Evolutionary conservation across 352 stramenopile species (phyloP).

Genomic region (Aphanomyces cochlioides): DNA sequence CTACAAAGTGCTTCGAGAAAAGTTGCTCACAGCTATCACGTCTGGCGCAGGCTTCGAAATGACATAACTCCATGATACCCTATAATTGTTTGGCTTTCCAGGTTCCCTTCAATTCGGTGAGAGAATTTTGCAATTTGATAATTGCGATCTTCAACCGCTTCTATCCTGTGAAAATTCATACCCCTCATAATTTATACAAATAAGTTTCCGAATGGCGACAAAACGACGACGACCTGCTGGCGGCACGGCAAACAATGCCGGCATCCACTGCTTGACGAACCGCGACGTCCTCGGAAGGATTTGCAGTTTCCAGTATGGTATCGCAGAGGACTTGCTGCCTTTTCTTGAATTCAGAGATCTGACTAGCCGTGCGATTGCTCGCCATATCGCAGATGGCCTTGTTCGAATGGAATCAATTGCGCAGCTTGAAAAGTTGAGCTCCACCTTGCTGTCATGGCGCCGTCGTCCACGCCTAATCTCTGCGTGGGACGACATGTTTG

Average conservation of each 20-base stretch:
- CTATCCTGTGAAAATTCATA: too few relatives aligned
- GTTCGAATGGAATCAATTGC: neutral
- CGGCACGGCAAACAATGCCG: too few relatives aligned
- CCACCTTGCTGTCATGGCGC: neutral
- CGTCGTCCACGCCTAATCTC: neutral
- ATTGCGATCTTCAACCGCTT: too few relatives aligned
- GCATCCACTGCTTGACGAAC: too few relatives aligned
- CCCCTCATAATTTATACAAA: too few relatives aligned
- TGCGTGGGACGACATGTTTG: neutral
- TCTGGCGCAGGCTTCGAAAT: slow-evolving; percentile 95
- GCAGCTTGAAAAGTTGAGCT: neutral
- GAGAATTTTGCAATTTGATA: too few relatives aligned
- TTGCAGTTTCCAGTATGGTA: neutral
- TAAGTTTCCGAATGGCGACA: too few relatives aligned
- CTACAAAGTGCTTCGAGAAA: slow-evolving; percentile 90
- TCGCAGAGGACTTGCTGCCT: neutral
- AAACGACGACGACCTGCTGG: too few relatives aligned
- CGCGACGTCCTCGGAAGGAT: neutral
- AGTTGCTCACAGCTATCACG: slow-evolving; percentile 93
- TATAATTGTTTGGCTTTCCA: too few relatives aligned
- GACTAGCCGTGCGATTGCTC: neutral
- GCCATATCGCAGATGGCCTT: neutral
- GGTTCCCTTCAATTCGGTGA: too few relatives aligned
- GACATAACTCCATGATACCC: slow-evolving; percentile 47
- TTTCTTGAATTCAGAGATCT: neutral